Conservation (phyloP, 2,329 filamentous ascomycete genomes). For the Penicillium sp. region DNA sequence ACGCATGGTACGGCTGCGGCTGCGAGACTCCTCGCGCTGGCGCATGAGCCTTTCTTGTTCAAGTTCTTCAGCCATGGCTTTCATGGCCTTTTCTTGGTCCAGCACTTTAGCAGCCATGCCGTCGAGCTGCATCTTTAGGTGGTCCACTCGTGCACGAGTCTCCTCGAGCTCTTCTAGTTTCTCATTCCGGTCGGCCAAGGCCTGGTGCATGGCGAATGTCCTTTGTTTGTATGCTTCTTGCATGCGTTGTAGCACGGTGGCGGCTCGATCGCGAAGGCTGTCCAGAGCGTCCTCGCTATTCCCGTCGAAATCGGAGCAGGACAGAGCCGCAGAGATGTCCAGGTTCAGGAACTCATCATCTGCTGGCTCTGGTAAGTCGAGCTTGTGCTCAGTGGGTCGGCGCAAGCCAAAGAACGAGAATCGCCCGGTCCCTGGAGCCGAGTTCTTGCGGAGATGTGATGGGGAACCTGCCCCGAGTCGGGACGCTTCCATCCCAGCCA, state of each 20-base stretch:
- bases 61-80: constrained; percentile 54
- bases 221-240: constrained; percentile 61
- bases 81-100: constrained; percentile 61
- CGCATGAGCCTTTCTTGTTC: constrained; percentile 49
- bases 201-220: constrained; percentile 54
- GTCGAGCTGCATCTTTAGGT: constrained; percentile 64
- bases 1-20: constrained; percentile 38
- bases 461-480: constrained; percentile 11
- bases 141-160: constrained; percentile 58
- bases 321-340: constrained; percentile 58
- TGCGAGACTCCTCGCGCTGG: constrained; percentile 44
- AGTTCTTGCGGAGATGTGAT: constrained; percentile 24
- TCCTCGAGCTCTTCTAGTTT: constrained; percentile 66
- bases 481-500: constrained; percentile 21
- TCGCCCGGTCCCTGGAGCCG: constrained; percentile 33
- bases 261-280: constrained; percentile 60
- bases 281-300: constrained; percentile 59
- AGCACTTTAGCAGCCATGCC: constrained; percentile 60
- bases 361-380: constrained; percentile 43
- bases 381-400: constrained; percentile 33
- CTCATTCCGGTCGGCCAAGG: constrained; percentile 58
- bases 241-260: constrained; percentile 57
- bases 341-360: constrained; percentile 59
- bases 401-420: constrained; percentile 51
- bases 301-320: constrained; percentile 55